Percentiles rank a stretch among this genome's conserved stretches.
Conservation (phyloP, 345 rosid species). For the Acer yangbiense region DNA sequence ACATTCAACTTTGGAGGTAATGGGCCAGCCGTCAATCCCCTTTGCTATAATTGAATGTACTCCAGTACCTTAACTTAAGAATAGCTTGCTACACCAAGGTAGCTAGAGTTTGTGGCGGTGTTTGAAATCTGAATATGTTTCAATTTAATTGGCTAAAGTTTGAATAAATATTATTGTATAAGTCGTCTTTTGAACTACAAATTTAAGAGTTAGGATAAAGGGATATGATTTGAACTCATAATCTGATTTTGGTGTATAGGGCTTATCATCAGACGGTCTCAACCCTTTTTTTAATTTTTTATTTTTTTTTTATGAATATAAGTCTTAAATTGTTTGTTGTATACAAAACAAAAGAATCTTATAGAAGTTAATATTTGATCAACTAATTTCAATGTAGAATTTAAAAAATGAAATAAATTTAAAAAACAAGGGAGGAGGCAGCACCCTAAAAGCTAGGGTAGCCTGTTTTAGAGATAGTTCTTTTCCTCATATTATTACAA, state of each 20-base stretch:
- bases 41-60: too few relatives aligned
- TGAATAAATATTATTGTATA: background rate
- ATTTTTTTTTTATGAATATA: too few relatives aligned
- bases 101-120: background rate
- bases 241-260: background rate
- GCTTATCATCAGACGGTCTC: background rate
- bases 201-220: background rate
- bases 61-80: background rate
- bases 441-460: background rate
- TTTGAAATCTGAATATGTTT: background rate
- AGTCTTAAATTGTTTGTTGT: too few relatives aligned
- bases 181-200: too few relatives aligned
- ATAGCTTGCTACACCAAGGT: background rate
- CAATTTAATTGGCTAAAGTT: background rate
- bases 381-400: too few relatives aligned
- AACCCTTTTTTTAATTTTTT: too few relatives aligned
- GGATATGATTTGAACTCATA: background rate
- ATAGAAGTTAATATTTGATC: background rate
- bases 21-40: background rate
- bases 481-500: background rate
- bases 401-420: too few relatives aligned
- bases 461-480: too few relatives aligned
- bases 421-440: background rate
- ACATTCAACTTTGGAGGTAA: too few relatives aligned
- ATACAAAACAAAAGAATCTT: background rate